Percentiles rank a stretch among this genome's conserved stretches.
These are phyloP conservation scores for Anethum foeniculum DNA, from an alignment of 140 eudicot genomes.

Conservation along the genomic window DNA sequence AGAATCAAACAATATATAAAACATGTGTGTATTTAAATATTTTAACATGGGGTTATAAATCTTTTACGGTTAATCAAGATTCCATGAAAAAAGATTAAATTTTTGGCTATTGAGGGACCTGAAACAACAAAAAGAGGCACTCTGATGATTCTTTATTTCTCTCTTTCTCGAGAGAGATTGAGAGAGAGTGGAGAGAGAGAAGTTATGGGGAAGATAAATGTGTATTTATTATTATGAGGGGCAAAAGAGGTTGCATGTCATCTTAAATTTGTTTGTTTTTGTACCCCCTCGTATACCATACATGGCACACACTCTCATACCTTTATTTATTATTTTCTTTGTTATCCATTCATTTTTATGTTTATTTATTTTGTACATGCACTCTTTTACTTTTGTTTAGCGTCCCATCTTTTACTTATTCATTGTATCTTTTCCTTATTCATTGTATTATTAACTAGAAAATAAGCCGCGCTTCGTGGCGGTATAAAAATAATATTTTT, in stretches of 20 bases:
- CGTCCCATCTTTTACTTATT: no score
- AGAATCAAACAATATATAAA: background rate
- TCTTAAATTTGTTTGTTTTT: slow-evolving; percentile 2
- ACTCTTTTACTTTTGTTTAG: no score
- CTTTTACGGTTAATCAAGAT: background rate
- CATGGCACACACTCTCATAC: background rate
- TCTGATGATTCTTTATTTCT: background rate
- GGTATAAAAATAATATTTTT: no score
- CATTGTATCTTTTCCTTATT: no score
- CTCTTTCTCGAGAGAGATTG: background rate
- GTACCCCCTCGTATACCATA: background rate
- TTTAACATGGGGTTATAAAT: background rate
- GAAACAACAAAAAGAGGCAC: background rate
- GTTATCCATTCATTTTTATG: background rate
- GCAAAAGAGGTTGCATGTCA: slow-evolving; percentile 1
- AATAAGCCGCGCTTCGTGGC: no score
- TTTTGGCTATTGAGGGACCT: background rate
- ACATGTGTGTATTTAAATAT: background rate
- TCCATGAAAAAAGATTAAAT: background rate
- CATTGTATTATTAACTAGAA: no score
- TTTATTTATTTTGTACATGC: background rate
- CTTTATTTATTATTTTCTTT: background rate
- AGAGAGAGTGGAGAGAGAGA: background rate
- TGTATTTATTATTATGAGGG: background rate
- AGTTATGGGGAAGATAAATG: background rate